Evolutionary conservation across 306 rosid genomes (phyloP).

Genomic region (Sindora glabra): DNA sequence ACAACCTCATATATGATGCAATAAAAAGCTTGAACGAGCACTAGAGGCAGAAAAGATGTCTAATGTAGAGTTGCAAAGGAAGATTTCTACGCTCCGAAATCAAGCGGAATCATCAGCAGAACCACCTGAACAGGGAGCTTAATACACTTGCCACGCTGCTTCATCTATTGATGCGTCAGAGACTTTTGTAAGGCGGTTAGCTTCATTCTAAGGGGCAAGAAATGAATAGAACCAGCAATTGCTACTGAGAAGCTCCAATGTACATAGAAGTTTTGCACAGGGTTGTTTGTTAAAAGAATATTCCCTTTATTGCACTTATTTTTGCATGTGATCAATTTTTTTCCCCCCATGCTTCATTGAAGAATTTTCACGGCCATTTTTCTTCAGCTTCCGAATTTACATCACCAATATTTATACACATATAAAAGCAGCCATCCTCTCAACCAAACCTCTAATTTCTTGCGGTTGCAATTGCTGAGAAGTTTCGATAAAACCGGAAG

Average conservation of each 20-base stretch:
- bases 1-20: neutral
- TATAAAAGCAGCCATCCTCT: no score
- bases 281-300: neutral
- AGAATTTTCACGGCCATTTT: no score
- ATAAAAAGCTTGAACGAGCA: constrained; percentile 43
- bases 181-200: neutral
- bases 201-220: neutral
- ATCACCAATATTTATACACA: no score
- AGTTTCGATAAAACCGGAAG: no score
- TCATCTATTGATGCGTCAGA: neutral
- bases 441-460: no score
- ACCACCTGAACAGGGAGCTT: constrained; percentile 17
- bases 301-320: no score
- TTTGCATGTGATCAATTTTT: no score
- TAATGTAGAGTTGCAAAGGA: constrained; percentile 35
- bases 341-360: no score
- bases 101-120: constrained; percentile 14
- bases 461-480: no score
- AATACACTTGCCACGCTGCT: constrained; percentile 4
- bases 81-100: constrained; percentile 19
- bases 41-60: constrained; percentile 35
- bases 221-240: neutral
- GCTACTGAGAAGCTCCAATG: neutral
- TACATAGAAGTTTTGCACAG: neutral
- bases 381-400: no score